Evolutionary conservation across 2,329 filamentous ascomycete species (phyloP), one percentile per base, ranked within the genome.

Genomic region (Ophiocordyceps sinensis): DNA sequence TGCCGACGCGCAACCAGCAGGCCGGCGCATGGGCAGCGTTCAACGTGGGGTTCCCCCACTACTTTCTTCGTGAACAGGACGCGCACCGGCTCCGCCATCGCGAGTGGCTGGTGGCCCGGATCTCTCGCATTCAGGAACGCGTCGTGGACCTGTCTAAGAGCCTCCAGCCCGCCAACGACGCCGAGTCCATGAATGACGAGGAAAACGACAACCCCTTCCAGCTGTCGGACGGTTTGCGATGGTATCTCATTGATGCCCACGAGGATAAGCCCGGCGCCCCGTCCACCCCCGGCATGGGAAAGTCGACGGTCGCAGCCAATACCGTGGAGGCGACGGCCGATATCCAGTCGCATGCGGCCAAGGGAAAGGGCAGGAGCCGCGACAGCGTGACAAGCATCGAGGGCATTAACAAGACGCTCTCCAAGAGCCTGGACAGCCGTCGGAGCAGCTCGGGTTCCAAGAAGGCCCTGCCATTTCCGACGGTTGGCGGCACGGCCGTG

Each of bases 161-260:
- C 21, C 66, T 91, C 46, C 57, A 79, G 41, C 61, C 59, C 44
- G 55, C 50, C 47, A 64, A 57, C 15, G 71, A 73, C 45, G 66
- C 65, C 2, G 70, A 71, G 43, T 71, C 70, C 1, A 52, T 67
- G 29, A 69, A 67, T 39, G 71, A 75, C 12, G 78, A 80, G 34
- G 86, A 94, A 48, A 87, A 94, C 47, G 91, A 96, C 49, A 98
- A 98, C 54, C 91, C 91, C 0, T 98, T 98, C 59, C 88, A 95
- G 52, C 71, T 98, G 12, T 94, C 87, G 0, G 91, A 98, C 53
- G 91, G 91, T 3, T 66, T 98, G 38, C 79, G 89, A 29, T 98
- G 91, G 91, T 96, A 95, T 61, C 73, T 98, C 6, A 80, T 98
- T 30, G 89, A 98, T 56, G 91, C 91, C 0, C 73, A 77, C 2